phyloP scores from a whole-genome alignment of 2,329 filamentous ascomycete genomes.

The Knufia fluminis region DNA sequence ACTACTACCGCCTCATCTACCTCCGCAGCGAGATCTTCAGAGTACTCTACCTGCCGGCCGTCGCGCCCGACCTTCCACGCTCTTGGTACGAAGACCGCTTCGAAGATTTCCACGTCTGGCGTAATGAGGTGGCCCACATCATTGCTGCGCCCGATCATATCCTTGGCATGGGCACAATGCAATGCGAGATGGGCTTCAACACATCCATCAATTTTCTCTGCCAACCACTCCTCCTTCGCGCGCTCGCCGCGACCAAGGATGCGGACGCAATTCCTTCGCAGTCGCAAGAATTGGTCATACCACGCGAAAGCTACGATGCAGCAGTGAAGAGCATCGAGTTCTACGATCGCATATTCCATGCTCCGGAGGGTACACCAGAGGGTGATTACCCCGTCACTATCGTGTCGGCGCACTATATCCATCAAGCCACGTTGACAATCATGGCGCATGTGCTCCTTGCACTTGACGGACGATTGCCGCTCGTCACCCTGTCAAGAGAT shows the following conservation, averaged over 20 bases:
- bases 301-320: conserved; percentile 26
- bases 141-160: conserved; percentile 14
- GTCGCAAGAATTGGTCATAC: conserved; percentile 16
- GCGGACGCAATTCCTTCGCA: conserved; percentile 7
- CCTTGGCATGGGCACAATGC: conserved; percentile 25
- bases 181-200: conserved; percentile 27
- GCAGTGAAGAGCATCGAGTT: conserved; percentile 25
- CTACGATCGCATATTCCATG: conserved; percentile 26
- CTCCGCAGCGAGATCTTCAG: conserved; percentile 30
- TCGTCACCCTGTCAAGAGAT: conserved; percentile 21
- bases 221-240: conserved; percentile 25
- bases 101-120: conserved; percentile 21
- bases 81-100: conserved; percentile 25
- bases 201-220: conserved; percentile 28
- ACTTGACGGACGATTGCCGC: conserved; percentile 23
- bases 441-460: conserved; percentile 26
- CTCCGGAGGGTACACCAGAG: conserved; percentile 23
- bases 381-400: conserved; percentile 28
- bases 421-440: conserved; percentile 26
- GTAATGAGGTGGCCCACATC: conserved; percentile 16
- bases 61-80: conserved; percentile 20
- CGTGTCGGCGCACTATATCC: conserved; percentile 27
- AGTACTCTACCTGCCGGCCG: conserved; percentile 25
- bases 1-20: conserved; percentile 31
- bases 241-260: conserved; percentile 19